Conservation (phyloP, 345 rosid genomes). For the Boechera stricta region DNA sequence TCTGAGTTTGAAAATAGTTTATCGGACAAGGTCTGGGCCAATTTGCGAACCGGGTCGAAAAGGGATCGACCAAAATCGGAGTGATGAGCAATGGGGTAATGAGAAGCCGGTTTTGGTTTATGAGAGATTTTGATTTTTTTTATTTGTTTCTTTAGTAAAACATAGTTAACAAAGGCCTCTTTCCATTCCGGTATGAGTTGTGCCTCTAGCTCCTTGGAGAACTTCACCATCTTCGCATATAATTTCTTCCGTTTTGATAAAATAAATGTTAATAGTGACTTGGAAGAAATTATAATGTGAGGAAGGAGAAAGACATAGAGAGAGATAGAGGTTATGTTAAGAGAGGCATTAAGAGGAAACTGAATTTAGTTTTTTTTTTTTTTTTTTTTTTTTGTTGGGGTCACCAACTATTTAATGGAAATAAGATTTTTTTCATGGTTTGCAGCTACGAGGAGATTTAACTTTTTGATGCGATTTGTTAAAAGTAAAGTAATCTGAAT, state of each 20-base stretch:
- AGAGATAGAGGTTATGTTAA: conserved; percentile 29
- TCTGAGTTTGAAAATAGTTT: conserved; percentile 35
- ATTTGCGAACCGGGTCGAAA: conserved; percentile 57
- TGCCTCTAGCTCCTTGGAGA: conserved; percentile 95
- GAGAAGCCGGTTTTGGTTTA: conserved; percentile 49
- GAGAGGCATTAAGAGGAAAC: conserved; percentile 45
- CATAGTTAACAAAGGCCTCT: conserved; percentile 89
- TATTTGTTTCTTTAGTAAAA: conserved; percentile 85
- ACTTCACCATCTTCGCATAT: conserved; percentile 78
- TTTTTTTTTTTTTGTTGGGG: neutral
- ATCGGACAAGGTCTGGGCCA: conserved; percentile 48
- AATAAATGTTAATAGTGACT: neutral
- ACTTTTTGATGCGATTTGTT: conserved; percentile 26
- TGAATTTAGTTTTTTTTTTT: conserved; percentile 17
- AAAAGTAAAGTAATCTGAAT: conserved; percentile 14
- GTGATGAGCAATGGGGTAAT: conserved; percentile 39
- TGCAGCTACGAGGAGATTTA: conserved; percentile 40
- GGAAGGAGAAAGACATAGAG: conserved; percentile 17
- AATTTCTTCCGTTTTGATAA: conserved; percentile 41
- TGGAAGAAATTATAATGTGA: conserved; percentile 13
- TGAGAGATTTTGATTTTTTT: conserved; percentile 73
- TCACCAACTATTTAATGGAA: conserved; percentile 24
- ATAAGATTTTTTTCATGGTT: conserved; percentile 34
- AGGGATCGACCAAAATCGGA: conserved; percentile 61
- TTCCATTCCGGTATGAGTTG: conserved; percentile 99